These are phyloP conservation scores for Gremmenia infestans DNA, from an alignment of 2,329 filamentous ascomycete genomes.

Conservation along the genomic window DNA sequence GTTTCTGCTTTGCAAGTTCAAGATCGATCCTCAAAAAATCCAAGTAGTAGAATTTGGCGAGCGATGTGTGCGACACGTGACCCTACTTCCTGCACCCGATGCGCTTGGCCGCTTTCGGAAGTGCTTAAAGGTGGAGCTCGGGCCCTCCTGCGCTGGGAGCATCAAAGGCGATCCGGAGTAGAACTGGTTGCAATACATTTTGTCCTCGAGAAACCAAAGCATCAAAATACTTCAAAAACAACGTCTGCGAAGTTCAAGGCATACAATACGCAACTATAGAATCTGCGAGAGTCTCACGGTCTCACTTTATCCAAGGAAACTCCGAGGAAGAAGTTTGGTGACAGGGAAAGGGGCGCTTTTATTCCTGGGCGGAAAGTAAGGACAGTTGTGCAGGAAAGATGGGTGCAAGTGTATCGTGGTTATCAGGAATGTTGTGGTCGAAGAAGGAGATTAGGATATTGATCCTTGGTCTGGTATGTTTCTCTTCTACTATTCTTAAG, in stretches of 20 bases:
- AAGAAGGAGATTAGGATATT: conserved; percentile 99
- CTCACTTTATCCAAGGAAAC: neutral
- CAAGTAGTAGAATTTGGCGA: neutral
- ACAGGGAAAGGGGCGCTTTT: conserved; percentile 11
- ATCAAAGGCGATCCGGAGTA: neutral
- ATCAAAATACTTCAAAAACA: neutral
- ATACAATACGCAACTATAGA: neutral
- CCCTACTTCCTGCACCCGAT: neutral
- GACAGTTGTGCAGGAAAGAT: conserved; percentile 40
- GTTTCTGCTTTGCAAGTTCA: neutral
- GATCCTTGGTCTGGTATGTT: conserved; percentile 81
- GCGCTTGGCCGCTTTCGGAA: neutral
- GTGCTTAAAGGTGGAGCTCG: neutral
- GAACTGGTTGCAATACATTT: neutral
- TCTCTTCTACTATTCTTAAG: conserved; percentile 1
- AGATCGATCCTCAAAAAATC: neutral
- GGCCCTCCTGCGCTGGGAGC: neutral
- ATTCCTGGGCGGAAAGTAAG: conserved; percentile 7
- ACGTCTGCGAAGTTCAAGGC: neutral
- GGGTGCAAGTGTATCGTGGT: conserved; percentile 62
- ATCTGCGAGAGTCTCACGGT: too few species aligned
- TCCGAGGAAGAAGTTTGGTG: neutral
- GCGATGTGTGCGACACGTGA: conserved; percentile 6
- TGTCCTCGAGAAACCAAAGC: neutral
- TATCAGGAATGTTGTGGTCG: conserved; percentile 71